Evolutionary conservation across 2,329 filamentous ascomycete genomes (phyloP), one percentile per base, ranked within the genome.

Genomic region (Alternaria triticimaculans): DNA sequence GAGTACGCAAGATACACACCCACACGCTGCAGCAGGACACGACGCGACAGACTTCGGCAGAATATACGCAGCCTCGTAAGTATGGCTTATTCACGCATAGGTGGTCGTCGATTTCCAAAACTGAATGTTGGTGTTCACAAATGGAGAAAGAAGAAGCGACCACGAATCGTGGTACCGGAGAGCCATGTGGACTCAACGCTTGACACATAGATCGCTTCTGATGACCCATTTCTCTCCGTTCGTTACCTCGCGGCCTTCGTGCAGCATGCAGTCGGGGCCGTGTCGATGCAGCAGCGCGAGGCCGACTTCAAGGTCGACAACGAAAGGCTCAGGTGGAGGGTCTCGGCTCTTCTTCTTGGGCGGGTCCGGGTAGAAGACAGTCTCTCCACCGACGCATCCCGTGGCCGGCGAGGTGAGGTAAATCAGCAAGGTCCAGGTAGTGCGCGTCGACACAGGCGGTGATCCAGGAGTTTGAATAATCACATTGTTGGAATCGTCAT

Each of bases 171-270:
- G 14, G 28, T 20, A 37, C 18, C 45, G n/a, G 28, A 33, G 20
- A 46, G 23, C 12, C 46, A 37, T 51, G 5, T 11, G 6, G 30
- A 15, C 7, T 72, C 71, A 89, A 65, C 86, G 82, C 67, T 80
- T 84, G 14, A 94, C 85, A 73, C 90, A 93, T 45, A 97, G 80
- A 83, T 97, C 94, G 66, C 91, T 96, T 68, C 94, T 85, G 63
- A 97, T 87, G 63, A 97, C 90, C 94, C 94, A 97, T 80, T 97
- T 97, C 82, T 97, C 93, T 10, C 94, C 94, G 45, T 87, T 85
- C 2, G 82, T 86, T 1, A 97, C 94, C 76, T 96, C 90, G 61
- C 88, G 86, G 0, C 94, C 94, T 80, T 97, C 94, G 79, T 97
- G 94, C 74, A 97, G 81, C 83, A 97, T 87, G 81, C 95, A 97